Conservation (phyloP, 805 yeast species). For the Candida caryicola region DNA sequence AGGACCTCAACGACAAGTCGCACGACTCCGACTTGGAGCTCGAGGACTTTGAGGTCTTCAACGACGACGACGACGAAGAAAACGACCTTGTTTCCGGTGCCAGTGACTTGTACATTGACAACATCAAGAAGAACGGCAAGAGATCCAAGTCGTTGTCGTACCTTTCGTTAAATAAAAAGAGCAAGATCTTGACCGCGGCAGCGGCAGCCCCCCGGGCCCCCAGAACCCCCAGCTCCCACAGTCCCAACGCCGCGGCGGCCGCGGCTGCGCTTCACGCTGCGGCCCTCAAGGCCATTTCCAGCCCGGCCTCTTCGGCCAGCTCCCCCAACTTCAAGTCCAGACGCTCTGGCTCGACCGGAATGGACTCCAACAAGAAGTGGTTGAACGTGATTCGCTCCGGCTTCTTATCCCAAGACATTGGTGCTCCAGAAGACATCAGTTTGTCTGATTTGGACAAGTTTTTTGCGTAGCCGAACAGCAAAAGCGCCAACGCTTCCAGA, state of each 20-base stretch:
- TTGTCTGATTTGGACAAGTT: constrained; percentile 58
- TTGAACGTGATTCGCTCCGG: constrained; percentile 71
- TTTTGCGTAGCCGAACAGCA: constrained; percentile 22
- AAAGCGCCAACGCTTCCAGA: too few relatives aligned
- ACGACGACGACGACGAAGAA: constrained; percentile 39
- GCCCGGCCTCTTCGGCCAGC: constrained; percentile 17
- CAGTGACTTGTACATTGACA: constrained; percentile 35
- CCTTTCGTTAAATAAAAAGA: constrained; percentile 47
- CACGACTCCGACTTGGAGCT: constrained; percentile 43
- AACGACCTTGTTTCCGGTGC: constrained; percentile 21
- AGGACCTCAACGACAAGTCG: constrained; percentile 8
- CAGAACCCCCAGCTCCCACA: constrained; percentile 53
- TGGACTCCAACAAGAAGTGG: constrained; percentile 57
- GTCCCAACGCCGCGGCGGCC: constrained; percentile 67
- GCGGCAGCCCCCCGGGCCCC: constrained; percentile 82
- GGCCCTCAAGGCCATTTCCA: constrained; percentile 50
- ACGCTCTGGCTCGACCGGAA: constrained; percentile 5
- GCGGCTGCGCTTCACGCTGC: constrained; percentile 74
- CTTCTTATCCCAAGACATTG: constrained; percentile 73
- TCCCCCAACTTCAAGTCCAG: constrained; percentile 9
- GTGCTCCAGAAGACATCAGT: constrained; percentile 74
- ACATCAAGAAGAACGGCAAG: constrained; percentile 47
- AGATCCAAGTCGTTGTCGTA: constrained; percentile 67
- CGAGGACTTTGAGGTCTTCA: constrained; percentile 50
- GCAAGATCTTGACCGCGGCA: constrained; percentile 62